phyloP scores from a whole-genome alignment of 2,329 filamentous ascomycete genomes.

The Pseudocercospora musae region DNA sequence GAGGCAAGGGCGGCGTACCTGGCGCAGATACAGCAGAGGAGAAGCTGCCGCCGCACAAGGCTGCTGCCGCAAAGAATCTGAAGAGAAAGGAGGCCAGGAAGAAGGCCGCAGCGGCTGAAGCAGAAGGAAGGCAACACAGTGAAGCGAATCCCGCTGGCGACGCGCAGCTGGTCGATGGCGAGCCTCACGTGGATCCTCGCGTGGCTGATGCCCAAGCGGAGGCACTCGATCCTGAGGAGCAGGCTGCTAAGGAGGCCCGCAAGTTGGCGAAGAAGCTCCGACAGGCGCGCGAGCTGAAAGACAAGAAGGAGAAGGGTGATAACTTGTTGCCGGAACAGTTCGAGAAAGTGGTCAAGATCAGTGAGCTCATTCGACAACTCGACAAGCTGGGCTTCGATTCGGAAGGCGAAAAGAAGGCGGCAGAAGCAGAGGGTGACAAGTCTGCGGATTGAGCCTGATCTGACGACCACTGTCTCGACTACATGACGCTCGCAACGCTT shows the following conservation, averaged over 20 bases:
- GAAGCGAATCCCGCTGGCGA: neutral
- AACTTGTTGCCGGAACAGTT: constrained; percentile 87
- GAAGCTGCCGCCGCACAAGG: constrained; percentile 39
- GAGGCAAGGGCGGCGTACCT: constrained; percentile 66
- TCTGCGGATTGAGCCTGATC: neutral
- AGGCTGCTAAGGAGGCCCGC: constrained; percentile 88
- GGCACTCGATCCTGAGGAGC: constrained; percentile 64
- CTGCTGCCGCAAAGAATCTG: constrained; percentile 72
- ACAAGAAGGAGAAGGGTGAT: constrained; percentile 85
- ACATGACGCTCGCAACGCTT: constrained; percentile 1
- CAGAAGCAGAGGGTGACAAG: constrained; percentile 6
- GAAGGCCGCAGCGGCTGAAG: constrained; percentile 53
- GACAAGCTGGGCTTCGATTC: constrained; percentile 79
- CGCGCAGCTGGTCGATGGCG: constrained; percentile 44
- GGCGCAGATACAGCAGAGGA: constrained; percentile 60
- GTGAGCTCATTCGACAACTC: constrained; percentile 84
- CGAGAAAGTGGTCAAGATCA: constrained; percentile 96
- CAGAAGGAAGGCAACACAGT: constrained; percentile 75
- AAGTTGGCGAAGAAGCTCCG: constrained; percentile 92
- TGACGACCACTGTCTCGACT: neutral
- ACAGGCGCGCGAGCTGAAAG: constrained; percentile 84
- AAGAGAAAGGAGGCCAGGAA: constrained; percentile 69
- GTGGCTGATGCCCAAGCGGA: constrained; percentile 37
- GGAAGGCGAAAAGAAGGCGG: constrained; percentile 60
- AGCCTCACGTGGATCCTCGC: constrained; percentile 21